Percentiles rank a stretch among this genome's conserved stretches.
These are phyloP conservation scores for Geotrichum carabidarum DNA, from an alignment of 1,139 yeast genomes.

Conservation along the genomic window DNA sequence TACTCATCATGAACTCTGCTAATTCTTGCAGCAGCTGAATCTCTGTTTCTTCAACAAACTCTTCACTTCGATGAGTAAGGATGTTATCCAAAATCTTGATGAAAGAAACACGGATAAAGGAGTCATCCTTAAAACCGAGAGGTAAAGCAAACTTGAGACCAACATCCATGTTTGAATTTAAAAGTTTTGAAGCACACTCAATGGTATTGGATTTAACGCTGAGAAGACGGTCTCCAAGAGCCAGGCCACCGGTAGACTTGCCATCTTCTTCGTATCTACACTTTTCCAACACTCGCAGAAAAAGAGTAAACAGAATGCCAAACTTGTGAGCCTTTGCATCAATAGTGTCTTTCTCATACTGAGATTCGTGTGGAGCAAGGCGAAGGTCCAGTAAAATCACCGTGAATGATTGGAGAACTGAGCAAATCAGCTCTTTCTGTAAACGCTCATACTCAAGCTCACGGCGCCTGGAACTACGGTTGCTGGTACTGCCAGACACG, in stretches of 20 bases:
- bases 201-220: conserved; percentile 63
- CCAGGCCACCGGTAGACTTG: conserved; percentile 6
- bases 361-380: conserved; percentile 36
- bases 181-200: conserved; percentile 58
- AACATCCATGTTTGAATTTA: conserved; percentile 69
- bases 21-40: conserved; percentile 34
- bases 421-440: conserved; percentile 28
- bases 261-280: conserved; percentile 37
- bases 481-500: conserved; percentile 5
- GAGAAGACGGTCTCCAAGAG: conserved; percentile 44
- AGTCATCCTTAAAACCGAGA: conserved; percentile 68
- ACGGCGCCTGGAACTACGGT: background rate
- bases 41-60: conserved; percentile 34
- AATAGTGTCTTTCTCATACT: conserved; percentile 47
- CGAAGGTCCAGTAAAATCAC: conserved; percentile 30
- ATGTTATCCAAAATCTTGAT: conserved; percentile 71
- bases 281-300: conserved; percentile 65
- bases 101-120: conserved; percentile 62
- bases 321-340: conserved; percentile 62
- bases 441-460: conserved; percentile 27
- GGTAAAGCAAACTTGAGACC: conserved; percentile 76
- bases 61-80: conserved; percentile 43
- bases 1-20: conserved; percentile 28
- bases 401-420: conserved; percentile 26
- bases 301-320: conserved; percentile 65